These are phyloP conservation scores for Flagelloscypha sp. DNA, from an alignment of 768 basidiomycete genomes.

Conservation along the genomic window DNA sequence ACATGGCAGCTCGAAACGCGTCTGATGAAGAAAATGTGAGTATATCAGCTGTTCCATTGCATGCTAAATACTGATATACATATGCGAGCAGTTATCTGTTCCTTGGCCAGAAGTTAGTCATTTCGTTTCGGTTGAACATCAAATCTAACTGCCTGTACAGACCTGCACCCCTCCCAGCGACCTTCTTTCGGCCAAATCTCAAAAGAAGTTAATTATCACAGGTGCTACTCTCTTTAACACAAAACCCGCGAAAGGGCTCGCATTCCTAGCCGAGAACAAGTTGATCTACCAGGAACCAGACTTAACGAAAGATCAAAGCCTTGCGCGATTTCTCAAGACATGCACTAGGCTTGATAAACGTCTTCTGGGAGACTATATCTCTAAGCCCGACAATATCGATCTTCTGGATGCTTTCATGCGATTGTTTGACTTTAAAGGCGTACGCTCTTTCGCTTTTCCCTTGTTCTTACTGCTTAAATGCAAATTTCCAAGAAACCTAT, in stretches of 20 bases:
- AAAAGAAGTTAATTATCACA: conserved; percentile 77
- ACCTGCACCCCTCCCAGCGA: conserved; percentile 46
- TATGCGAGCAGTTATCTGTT: too few relatives aligned
- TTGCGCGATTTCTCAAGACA: conserved; percentile 82
- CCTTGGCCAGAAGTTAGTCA: too few relatives aligned
- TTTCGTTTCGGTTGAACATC: too few relatives aligned
- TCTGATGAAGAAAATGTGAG: conserved; percentile 40
- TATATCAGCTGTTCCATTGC: conserved; percentile 9
- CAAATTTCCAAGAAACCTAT: conserved; percentile 65
- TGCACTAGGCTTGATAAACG: conserved; percentile 87
- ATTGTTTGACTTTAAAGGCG: conserved; percentile 84
- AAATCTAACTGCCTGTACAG: too few relatives aligned
- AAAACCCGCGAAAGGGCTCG: conserved; percentile 85
- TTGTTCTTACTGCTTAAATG: not conserved
- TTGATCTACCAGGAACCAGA: conserved; percentile 66
- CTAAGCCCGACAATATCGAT: conserved; percentile 79
- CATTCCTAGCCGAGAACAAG: conserved; percentile 90
- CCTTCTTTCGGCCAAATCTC: conserved; percentile 64
- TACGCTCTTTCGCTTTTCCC: conserved; percentile 28
- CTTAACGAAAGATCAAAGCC: conserved; percentile 51
- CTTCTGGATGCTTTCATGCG: conserved; percentile 81
- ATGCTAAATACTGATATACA: conserved; percentile 3
- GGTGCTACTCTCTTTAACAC: conserved; percentile 84
- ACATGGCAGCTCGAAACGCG: conserved; percentile 79
- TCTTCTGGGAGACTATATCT: conserved; percentile 87